phyloP scores from a whole-genome alignment of 768 basidiomycete genomes.

The Serendipita vermifera region DNA sequence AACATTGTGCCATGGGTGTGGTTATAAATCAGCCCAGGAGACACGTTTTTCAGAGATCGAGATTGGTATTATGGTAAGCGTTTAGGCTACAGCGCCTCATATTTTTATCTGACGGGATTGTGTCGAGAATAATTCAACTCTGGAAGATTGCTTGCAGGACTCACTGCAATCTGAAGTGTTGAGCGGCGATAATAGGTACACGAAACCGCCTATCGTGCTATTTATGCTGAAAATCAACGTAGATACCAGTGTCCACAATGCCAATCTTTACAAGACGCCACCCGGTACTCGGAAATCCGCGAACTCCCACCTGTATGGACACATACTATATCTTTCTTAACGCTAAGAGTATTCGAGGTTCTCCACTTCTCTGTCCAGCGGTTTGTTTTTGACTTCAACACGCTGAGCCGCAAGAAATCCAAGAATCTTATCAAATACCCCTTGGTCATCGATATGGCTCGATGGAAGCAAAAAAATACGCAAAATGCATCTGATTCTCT shows the following conservation, averaged over 20 bases:
- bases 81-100: background rate
- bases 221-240: constrained; percentile 5
- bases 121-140: constrained; percentile 48
- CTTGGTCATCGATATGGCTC: constrained; percentile 53
- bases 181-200: constrained; percentile 69
- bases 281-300: constrained; percentile 56
- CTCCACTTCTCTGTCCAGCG: constrained; percentile 86
- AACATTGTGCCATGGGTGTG: constrained; percentile 63
- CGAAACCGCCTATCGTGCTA: background rate
- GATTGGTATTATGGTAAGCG: constrained; percentile 60
- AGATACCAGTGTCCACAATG: constrained; percentile 79
- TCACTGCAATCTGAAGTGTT: constrained; percentile 59
- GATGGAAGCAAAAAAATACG: constrained; percentile 30
- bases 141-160: constrained; percentile 60
- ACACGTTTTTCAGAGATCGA: constrained; percentile 82
- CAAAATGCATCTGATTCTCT: constrained; percentile 9
- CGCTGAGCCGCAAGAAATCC: constrained; percentile 76
- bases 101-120: background rate
- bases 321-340: background rate
- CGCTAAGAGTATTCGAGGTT: constrained; percentile 22
- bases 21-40: constrained; percentile 49
- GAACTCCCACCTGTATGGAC: constrained; percentile 51
- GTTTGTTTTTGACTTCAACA: constrained; percentile 75
- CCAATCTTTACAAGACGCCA: constrained; percentile 59
- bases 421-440: constrained; percentile 77